Base-by-base conservation (phyloP, 345 rosid genomes). In the Pistacia atlantica region DNA sequence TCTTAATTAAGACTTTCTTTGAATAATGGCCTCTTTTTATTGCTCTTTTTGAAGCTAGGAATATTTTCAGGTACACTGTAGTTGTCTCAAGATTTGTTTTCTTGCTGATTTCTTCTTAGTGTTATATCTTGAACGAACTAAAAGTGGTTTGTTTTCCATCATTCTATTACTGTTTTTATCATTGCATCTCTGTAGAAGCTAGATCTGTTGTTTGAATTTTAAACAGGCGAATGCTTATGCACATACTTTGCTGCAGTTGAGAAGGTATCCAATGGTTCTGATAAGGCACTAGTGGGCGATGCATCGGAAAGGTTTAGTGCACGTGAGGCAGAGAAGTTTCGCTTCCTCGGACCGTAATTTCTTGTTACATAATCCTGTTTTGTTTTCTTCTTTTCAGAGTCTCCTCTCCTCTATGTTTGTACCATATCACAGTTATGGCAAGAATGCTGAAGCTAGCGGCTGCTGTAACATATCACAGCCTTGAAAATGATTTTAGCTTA, bases 291-390 rank as follows among this genome's bases (percentile, higher is more conserved):
- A 81, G 85, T 80, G 72, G 82, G 75, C 20, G 97, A 90, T 78
- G 82, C 86, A 48, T 72, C 87, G 17, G 95, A 90, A 81, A 88
- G 94, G 81, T 96, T 91, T 81, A 76, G 85, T 64, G 69, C 73
- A 52, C 95, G 99, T 73, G 97, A 92, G 70, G 84, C 90, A 42
- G 93, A 92, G 80, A 96, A 92, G 84, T 79, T 93, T 1, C 70
- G 28, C 75, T 93, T 96, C 85, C 90, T 93, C 80, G 91, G 93
- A 85, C 73, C 2, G 99, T 96, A 89, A 91, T 94, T 82, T 79
- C 78, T 84, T 76, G 74, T 59, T 62, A 11, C 64, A 11, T 63
- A 73, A 62, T 71, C 22, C 25, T 48, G 66, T 69, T 71, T 25
- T 37, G 18, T 33, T 48, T 51, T 62, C 69, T 42, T 25, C 25